Evolutionary conservation across 2,329 filamentous ascomycete species (phyloP).

Genomic region (Trichoderma koningii): DNA sequence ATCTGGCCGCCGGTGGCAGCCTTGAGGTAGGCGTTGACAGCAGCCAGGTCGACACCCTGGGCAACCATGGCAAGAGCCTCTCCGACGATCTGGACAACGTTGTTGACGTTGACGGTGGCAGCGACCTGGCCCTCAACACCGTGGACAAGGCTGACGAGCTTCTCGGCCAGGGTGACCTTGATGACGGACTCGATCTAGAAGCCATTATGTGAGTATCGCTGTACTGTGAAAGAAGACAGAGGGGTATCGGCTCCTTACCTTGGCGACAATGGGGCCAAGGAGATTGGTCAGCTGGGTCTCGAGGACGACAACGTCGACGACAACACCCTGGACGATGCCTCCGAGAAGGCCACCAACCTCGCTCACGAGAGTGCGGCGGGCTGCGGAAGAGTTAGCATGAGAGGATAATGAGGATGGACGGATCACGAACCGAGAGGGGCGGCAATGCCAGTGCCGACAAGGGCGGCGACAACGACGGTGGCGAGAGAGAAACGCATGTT

Average conservation of each 20-base stretch:
- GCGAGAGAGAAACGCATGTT: constrained; percentile 29
- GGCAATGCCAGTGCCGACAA: constrained; percentile 25
- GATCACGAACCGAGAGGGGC: constrained; percentile 16
- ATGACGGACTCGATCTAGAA: constrained; percentile 31
- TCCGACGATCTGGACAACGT: constrained; percentile 31
- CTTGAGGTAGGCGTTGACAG: constrained; percentile 32
- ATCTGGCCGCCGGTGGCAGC: constrained; percentile 30
- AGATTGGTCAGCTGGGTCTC: constrained; percentile 31
- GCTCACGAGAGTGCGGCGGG: constrained; percentile 13
- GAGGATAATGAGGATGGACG: not conserved
- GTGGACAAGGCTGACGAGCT: constrained; percentile 31
- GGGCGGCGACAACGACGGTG: constrained; percentile 19
- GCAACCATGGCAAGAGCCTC: constrained; percentile 33
- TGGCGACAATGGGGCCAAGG: constrained; percentile 29
- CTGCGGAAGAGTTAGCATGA: constrained; percentile 1
- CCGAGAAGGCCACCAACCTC: constrained; percentile 17
- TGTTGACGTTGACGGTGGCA: constrained; percentile 4
- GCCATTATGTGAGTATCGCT: not conserved
- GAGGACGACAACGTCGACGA: constrained; percentile 28
- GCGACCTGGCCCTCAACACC: constrained; percentile 22
- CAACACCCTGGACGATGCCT: constrained; percentile 21
- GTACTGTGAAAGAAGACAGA: not conserved
- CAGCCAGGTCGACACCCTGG: constrained; percentile 31
- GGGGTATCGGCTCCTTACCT: constrained; percentile 24
- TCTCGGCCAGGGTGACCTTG: constrained; percentile 31